Base-by-base conservation (phyloP, 257 asterid genomes). In the Solanum lycopersicoides region DNA sequence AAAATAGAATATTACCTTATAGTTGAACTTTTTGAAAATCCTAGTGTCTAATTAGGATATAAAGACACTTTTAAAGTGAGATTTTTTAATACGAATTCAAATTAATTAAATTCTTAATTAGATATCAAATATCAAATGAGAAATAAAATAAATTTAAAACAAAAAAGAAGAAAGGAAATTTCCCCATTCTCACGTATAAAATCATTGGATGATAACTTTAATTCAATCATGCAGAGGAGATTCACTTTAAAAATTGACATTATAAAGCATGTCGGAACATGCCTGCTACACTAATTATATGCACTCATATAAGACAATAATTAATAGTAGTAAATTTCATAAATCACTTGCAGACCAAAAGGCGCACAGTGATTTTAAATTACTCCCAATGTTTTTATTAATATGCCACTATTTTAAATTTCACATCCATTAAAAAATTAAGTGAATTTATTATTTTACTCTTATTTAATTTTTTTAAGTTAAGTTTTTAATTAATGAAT, bases 11-110 rank as follows among this genome's bases (percentile, higher is more conserved):
- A 21, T 59, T 9, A 59, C 1, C 0, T 1, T 21, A 59, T 3
- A 59, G 28, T 59, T 0, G 2, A 59, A 56, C 65, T 20, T 56
- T 56, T 7, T 20, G 11, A 3, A 18, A 56, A 18, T 56, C 2
- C 2, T 7, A 0, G 4, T 56, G n/a, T 56, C n/a, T 7, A 0
- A 7, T 0, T 56, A 20, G n/a, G 11, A 0, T 56, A 7, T 56
- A 4, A 18, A 18, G 4, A 6, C 4, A 56, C 23, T 18, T 53
- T 18, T 53, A 53, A 50, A 6, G n/a, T 56, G 10, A 56, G 0
- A 59, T 0, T 9, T 59, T 6, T 59, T 3, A 0, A 59, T 1
- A 21, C 6, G 2, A 59, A 59, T 59, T 59, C 3, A 21, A 21
- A 59, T 65, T 25, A 11, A 0, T n/a, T 6, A 5, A 12, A 65